Percentiles rank a stretch among this genome's conserved stretches.
phyloP scores from a whole-genome alignment of 2,329 filamentous ascomycete genomes.

The Trichoderma citrinoviride region DNA sequence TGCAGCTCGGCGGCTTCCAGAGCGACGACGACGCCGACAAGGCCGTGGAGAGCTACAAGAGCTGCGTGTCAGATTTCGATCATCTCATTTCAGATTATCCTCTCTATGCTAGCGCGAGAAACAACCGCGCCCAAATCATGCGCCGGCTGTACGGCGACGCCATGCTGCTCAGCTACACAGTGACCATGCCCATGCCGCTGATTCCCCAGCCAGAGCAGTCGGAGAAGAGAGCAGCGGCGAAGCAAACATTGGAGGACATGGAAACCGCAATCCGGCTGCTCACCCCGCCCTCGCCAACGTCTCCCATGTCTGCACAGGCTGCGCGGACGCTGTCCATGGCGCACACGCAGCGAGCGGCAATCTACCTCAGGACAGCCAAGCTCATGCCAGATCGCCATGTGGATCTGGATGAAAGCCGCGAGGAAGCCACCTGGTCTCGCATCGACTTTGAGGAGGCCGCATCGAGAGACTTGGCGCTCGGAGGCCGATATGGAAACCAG shows the following conservation, averaged over 20 bases:
- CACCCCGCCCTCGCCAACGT: constrained; percentile 49
- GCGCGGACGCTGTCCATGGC: constrained; percentile 66
- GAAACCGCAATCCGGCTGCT: constrained; percentile 57
- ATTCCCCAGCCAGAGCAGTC: constrained; percentile 37
- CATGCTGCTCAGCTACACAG: constrained; percentile 47
- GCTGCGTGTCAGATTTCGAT: constrained; percentile 50
- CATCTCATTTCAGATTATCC: constrained; percentile 57
- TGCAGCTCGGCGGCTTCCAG: constrained; percentile 47
- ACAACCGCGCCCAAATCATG: constrained; percentile 70
- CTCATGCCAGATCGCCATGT: constrained; percentile 39
- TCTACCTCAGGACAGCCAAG: constrained; percentile 61
- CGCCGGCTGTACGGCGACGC: constrained; percentile 62
- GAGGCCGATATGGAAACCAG: constrained; percentile 63
- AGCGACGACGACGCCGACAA: constrained; percentile 37
- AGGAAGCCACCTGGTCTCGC: constrained; percentile 50
- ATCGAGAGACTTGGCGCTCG: constrained; percentile 61
- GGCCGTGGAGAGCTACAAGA: constrained; percentile 45
- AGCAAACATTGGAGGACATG: constrained; percentile 51
- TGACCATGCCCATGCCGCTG: constrained; percentile 41
- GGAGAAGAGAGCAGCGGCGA: constrained; percentile 42
- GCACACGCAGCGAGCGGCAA: constrained; percentile 67
- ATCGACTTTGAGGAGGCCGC: constrained; percentile 61
- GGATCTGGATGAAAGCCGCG: constrained; percentile 40
- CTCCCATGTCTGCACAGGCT: constrained; percentile 60
- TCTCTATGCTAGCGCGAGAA: constrained; percentile 67